phyloP scores from a whole-genome alignment of 2,329 filamentous ascomycete species.

The Drechslerella dactyloides region DNA sequence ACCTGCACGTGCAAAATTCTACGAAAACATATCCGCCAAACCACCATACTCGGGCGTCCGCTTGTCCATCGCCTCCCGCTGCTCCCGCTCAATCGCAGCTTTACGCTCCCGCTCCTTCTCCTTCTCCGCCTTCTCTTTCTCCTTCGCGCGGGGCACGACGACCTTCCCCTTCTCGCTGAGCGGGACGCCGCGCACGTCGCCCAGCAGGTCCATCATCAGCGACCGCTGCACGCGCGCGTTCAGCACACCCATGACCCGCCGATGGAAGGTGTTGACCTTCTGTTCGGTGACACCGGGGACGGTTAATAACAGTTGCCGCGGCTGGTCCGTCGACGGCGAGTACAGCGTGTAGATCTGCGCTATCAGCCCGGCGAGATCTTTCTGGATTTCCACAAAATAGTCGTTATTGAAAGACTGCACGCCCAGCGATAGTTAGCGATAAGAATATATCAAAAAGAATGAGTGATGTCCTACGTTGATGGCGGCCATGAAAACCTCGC shows the following conservation, averaged over 20 bases:
- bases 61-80: constrained; percentile 58
- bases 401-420: constrained; percentile 79
- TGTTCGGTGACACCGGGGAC: constrained; percentile 76
- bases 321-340: constrained; percentile 71
- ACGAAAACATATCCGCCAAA: constrained; percentile 65
- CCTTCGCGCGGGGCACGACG: constrained; percentile 58
- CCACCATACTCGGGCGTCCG: constrained; percentile 62
- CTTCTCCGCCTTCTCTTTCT: constrained; percentile 60
- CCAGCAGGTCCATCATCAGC: constrained; percentile 81
- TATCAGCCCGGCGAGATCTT: constrained; percentile 86
- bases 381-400: constrained; percentile 95
- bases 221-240: constrained; percentile 67
- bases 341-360: constrained; percentile 83
- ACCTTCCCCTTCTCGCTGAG: constrained; percentile 93
- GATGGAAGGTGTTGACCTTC: constrained; percentile 71
- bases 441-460: not conserved
- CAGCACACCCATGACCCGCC: constrained; percentile 64
- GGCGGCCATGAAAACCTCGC: constrained; percentile 79
- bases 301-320: constrained; percentile 75
- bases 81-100: constrained; percentile 58
- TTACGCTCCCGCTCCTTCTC: constrained; percentile 58
- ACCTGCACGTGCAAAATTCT: not conserved
- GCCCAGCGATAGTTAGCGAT: not conserved
- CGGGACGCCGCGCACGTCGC: constrained; percentile 85
- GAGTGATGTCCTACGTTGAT: constrained; percentile 62